Base-by-base conservation (phyloP, 2,329 filamentous ascomycete genomes). In the Akanthomyces dipterigenus region DNA sequence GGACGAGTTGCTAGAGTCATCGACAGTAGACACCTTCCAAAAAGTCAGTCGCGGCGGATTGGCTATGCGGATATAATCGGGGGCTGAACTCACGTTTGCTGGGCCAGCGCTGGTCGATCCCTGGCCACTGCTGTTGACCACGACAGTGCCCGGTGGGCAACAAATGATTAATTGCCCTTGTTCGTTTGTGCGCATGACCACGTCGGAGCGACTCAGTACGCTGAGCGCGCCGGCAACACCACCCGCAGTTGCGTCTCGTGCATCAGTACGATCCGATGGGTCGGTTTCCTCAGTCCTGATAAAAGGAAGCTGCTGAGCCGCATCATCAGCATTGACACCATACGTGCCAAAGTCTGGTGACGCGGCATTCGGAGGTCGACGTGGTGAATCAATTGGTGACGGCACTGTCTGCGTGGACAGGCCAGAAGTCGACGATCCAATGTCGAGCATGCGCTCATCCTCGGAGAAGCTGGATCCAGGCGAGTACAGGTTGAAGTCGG, bases 401-500 rank as follows among this genome's bases (percentile, higher is more conserved):
- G 56, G 57, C 38, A 64, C 60, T 12, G 43, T 61, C 40, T 64
- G 50, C 40, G 62, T 63, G 24, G 55, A 58, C 2, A 49, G 43
- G 20, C 50, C 46, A 31, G 60, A 57, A 7, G 60, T 43, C 28
- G 60, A 65, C 16, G 68, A 59, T 40, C 68, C 66, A 53, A 72
- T 67, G 16, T 71, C 65, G 62, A 70, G 72, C 69, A 75, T 73
- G 14, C 66, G 73, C 49, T 84, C 81, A 62, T 82, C 81, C 61
- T 82, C 80, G 16, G 79, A 73, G 68, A 77, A 77, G 63, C 72
- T 75, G 20, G 79, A 77, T 24, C 72, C 70, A 3, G 82, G 81
- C 55, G 81, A 84, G 73, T 78, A 84, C 18, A 84, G 76, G 67
- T 78, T 80, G 73, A 84, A 84, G 73, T 84, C 82, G 65, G 77